Conservation (phyloP, 2,329 filamentous ascomycete species). For the Neospermospora avenae region DNA sequence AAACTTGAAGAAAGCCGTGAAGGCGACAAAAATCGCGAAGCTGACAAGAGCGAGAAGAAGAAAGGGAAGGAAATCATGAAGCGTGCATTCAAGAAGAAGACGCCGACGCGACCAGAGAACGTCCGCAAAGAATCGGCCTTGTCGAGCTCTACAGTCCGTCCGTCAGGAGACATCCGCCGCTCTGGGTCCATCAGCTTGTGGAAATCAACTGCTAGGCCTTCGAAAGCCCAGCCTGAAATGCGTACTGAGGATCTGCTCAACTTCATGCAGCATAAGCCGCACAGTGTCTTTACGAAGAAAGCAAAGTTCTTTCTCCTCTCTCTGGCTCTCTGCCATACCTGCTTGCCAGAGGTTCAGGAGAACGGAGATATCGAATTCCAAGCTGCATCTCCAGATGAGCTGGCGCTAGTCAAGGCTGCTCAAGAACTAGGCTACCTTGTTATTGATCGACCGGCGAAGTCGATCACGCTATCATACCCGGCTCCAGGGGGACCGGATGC, state of each 20-base stretch:
- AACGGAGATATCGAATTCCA: constrained; percentile 76
- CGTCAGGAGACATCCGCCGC: constrained; percentile 17
- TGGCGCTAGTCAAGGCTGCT: constrained; percentile 80
- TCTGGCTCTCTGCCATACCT: constrained; percentile 87
- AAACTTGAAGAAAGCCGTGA: constrained; percentile 10
- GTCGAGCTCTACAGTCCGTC: constrained; percentile 7
- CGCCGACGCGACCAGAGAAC: neutral
- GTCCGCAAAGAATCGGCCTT: neutral
- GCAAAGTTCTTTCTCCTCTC: constrained; percentile 80
- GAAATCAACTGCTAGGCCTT: constrained; percentile 32
- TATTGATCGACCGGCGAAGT: constrained; percentile 67
- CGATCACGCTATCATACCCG: constrained; percentile 50
- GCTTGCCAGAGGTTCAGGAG: constrained; percentile 71
- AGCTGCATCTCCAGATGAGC: constrained; percentile 84
- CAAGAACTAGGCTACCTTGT: constrained; percentile 81
- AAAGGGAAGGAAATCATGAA: constrained; percentile 28
- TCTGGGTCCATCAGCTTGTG: constrained; percentile 28
- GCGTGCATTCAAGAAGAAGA: constrained; percentile 19
- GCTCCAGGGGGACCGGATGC: constrained; percentile 23
- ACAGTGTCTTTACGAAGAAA: constrained; percentile 73
- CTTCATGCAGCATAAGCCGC: constrained; percentile 72
- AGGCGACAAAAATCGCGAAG: constrained; percentile 2
- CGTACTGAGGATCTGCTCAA: constrained; percentile 72
- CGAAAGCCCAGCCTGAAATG: constrained; percentile 50
- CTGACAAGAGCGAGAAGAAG: constrained; percentile 15